Evolutionary conservation across 129 eudicot genomes (phyloP), one percentile per base, ranked within the genome.

Genomic region (Apium graveolens): DNA sequence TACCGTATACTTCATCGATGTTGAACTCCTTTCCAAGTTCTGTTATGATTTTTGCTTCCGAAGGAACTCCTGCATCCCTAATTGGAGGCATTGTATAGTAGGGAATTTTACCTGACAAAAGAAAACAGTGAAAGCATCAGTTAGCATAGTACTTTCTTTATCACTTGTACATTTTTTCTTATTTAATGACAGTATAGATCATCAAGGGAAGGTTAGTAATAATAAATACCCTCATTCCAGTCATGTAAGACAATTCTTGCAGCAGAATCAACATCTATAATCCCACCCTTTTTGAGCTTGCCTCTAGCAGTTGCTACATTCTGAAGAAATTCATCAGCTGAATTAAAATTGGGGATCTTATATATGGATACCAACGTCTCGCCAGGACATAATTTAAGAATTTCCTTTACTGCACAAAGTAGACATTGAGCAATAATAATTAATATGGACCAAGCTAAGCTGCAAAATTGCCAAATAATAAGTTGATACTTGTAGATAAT

Each of bases 221-320:
- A 35, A 43, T 26, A 11, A 78, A 17, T 79, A 95, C 99, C 99
- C 81, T 92, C 96, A 85, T 96, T 96, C 99, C 99, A 96, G 74
- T 96, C 99, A 74, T 90, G 97, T 83, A 96, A 82, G 79, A 96
- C 92, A 26, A 96, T 96, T 82, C 97, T 90, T 53, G 99, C 97
- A 84, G 97, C 87, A 75, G 99, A 89, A 74, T 86, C 89, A 44
- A 90, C 86, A 81, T 96, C 99, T n/a, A 96, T 92, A 75, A 92
- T 80, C 51, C 99, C 99, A 57, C 99, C 99, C 79, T 96, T 96
- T 85, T 96, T 96, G 29, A 96, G 96, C 78, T 84, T 92, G 35
- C 99, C 99, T 87, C 97, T 86, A 26, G 89, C 84, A 29, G 93
- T 90, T 48, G 99, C 99, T 73, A 92, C 91, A 80, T 90, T 92